Percentiles rank a stretch among this genome's conserved stretches.
These are phyloP conservation scores for Fusarium gaditjirri DNA, from an alignment of 2,329 filamentous ascomycete species.

Conservation along the genomic window DNA sequence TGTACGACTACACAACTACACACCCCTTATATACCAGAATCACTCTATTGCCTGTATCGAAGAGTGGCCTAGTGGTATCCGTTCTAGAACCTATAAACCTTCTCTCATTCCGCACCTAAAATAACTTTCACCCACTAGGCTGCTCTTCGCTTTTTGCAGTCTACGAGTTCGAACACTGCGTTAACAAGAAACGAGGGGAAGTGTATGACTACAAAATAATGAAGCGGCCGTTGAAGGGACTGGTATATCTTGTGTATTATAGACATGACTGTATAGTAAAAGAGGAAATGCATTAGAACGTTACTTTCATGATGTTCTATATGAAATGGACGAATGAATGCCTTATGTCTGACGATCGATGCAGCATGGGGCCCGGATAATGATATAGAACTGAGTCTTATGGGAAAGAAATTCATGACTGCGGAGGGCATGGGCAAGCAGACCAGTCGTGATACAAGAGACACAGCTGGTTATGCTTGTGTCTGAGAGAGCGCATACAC, in stretches of 20 bases:
- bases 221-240: background rate
- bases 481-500: background rate
- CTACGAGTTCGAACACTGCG: background rate
- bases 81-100: background rate
- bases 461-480: background rate
- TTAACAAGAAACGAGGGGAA: background rate
- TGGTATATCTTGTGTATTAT: conserved; percentile 6
- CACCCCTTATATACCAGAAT: background rate
- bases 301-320: background rate
- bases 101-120: background rate
- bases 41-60: background rate
- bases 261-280: conserved; percentile 43
- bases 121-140: background rate
- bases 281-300: conserved; percentile 14
- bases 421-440: background rate
- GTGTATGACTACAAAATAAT: conserved; percentile 37
- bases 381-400: background rate
- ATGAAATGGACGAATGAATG: background rate
- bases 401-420: background rate
- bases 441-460: background rate
- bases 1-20: conserved; percentile 30
- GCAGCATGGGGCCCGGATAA: background rate
- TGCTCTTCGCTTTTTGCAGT: background rate
- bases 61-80: background rate
- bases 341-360: background rate